Conservation (phyloP, 345 rosid species). For the Lumnitzera racemosa region DNA sequence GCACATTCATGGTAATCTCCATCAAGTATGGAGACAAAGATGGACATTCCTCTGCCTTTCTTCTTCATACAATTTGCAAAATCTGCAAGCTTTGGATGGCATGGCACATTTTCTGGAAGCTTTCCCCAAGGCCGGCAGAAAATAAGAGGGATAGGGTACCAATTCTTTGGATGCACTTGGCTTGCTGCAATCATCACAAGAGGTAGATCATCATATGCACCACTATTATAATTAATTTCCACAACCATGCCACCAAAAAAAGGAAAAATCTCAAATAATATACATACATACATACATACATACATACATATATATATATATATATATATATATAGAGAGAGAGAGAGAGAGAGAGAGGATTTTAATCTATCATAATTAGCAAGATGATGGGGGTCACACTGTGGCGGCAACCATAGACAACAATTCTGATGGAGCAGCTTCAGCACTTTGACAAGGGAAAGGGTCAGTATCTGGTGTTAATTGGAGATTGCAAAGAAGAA, state of each 20-base stretch:
- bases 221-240: too few relatives aligned
- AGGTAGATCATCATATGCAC: neutral
- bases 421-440: too few relatives aligned
- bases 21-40: constrained; percentile 77
- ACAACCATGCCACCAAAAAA: too few relatives aligned
- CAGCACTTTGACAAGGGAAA: too few relatives aligned
- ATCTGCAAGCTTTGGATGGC: constrained; percentile 98
- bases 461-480: too few relatives aligned
- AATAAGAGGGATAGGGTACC: constrained; percentile 97
- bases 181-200: constrained; percentile 47
- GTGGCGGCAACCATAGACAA: too few relatives aligned
- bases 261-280: too few relatives aligned
- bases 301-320: neutral
- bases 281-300: neutral
- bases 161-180: constrained; percentile 99
- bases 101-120: constrained; percentile 96
- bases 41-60: constrained; percentile 99
- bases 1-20: constrained; percentile 95
- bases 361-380: neutral
- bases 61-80: constrained; percentile 99
- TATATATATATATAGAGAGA: too few relatives aligned
- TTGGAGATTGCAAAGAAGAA: too few relatives aligned
- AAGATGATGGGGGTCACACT: too few relatives aligned
- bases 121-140: constrained; percentile 99
- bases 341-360: neutral